Conservation (phyloP, 1,284 basidiomycete genomes). For the Leucoagaricus sp. region DNA sequence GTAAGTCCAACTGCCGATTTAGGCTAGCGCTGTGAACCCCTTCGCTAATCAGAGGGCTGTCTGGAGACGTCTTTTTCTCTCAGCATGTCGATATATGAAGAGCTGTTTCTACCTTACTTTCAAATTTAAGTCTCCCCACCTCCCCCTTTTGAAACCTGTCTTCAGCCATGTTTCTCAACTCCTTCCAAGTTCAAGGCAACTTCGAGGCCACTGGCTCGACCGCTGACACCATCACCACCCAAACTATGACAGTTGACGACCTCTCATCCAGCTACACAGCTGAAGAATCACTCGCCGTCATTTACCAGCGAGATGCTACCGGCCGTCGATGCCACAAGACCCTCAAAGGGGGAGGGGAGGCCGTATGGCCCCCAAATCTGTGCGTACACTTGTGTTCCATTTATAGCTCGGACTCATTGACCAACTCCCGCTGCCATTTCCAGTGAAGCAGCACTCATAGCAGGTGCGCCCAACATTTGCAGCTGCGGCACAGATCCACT, state of each 20-base stretch:
- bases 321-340: constrained; percentile 58
- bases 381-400: constrained; percentile 23
- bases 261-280: constrained; percentile 39
- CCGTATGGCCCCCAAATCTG: constrained; percentile 61
- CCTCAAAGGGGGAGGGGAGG: constrained; percentile 55
- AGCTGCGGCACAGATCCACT: neutral
- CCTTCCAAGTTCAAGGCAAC: constrained; percentile 19
- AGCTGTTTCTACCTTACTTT: neutral
- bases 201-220: constrained; percentile 38
- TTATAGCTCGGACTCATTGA: constrained; percentile 4
- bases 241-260: constrained; percentile 39
- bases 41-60: neutral
- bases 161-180: constrained; percentile 7
- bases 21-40: neutral
- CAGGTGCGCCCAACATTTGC: constrained; percentile 38
- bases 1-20: neutral
- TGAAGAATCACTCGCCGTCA: constrained; percentile 24
- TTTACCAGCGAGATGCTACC: constrained; percentile 35
- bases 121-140: neutral
- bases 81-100: neutral
- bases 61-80: neutral
- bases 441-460: constrained; percentile 56
- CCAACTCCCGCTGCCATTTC: constrained; percentile 14
- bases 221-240: constrained; percentile 28
- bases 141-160: neutral